Conservation (phyloP, 2,329 filamentous ascomycete genomes). For the Pseudogymnoascus destructans region DNA sequence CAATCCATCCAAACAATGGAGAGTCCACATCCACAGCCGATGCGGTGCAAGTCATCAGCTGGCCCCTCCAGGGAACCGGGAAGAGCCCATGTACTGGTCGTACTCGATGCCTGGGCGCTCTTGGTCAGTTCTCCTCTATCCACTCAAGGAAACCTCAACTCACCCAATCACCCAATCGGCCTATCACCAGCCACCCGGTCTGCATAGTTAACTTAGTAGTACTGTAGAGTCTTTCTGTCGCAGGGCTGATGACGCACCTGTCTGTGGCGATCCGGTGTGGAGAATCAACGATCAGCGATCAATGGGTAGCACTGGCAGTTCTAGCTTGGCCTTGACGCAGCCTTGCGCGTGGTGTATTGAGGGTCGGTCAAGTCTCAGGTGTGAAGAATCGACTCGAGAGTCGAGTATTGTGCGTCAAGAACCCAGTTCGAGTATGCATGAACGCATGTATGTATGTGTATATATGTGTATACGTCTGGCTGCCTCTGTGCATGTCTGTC, state of each 20-base stretch:
- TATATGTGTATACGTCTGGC: not conserved
- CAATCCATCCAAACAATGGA: not conserved
- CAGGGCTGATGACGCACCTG: slow-evolving; percentile 6
- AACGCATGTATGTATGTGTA: not conserved
- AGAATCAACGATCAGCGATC: not conserved
- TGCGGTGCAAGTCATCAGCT: slow-evolving; percentile 4
- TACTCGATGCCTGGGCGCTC: not conserved
- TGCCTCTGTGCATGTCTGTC: not conserved
- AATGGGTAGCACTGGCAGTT: not conserved
- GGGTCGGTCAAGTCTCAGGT: not conserved
- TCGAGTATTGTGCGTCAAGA: not conserved
- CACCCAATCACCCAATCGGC: not conserved
- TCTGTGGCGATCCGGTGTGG: slow-evolving; percentile 2
- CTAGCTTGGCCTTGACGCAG: not conserved
- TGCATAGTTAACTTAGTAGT: too few species aligned
- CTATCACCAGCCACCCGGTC: not conserved
- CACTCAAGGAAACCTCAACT: not conserved
- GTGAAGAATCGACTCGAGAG: not conserved
- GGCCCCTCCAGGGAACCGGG: not conserved
- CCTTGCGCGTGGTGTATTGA: not conserved
- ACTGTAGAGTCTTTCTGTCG: too few species aligned
- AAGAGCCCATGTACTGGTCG: not conserved
- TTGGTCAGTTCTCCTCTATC: not conserved
- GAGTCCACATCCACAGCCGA: not conserved
- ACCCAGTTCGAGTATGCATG: not conserved